Conservation (phyloP, 345 rosid species). For the Excoecaria agallocha region DNA sequence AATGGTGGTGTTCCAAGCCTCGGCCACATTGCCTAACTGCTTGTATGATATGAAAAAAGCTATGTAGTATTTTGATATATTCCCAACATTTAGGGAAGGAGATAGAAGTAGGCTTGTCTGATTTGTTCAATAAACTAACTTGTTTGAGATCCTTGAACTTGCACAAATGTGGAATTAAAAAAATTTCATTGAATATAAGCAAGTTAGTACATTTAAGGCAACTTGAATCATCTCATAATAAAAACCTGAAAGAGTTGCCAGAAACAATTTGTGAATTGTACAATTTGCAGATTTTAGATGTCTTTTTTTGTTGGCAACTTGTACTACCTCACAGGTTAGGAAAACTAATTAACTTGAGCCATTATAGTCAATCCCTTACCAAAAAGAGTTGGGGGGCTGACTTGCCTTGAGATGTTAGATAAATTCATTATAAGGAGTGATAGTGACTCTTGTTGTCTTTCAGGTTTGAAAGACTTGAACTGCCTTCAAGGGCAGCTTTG, state of each 20-base stretch:
- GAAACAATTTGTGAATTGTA: neutral
- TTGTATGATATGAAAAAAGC: neutral
- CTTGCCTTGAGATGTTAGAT: neutral
- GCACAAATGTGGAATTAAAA: neutral
- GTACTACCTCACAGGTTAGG: neutral
- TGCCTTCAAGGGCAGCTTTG: neutral
- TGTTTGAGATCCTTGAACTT: constrained; percentile 3
- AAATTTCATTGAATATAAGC: neutral
- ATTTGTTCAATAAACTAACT: neutral
- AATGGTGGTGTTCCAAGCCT: neutral
- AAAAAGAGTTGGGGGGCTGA: neutral
- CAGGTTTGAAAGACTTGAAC: neutral
- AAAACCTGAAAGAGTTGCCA: neutral
- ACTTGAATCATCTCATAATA: neutral
- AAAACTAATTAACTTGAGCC: neutral
- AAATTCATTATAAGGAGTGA: neutral
- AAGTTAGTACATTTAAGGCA: neutral
- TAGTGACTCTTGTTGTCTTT: neutral
- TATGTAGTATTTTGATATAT: neutral
- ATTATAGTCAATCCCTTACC: neutral
- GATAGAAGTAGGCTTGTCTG: neutral
- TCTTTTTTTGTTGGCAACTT: neutral
- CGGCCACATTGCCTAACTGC: neutral
- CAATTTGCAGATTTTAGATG: neutral
- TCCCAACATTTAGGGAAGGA: neutral